phyloP scores from a whole-genome alignment of 1,284 basidiomycete species.

The Pholiota adiposa region DNA sequence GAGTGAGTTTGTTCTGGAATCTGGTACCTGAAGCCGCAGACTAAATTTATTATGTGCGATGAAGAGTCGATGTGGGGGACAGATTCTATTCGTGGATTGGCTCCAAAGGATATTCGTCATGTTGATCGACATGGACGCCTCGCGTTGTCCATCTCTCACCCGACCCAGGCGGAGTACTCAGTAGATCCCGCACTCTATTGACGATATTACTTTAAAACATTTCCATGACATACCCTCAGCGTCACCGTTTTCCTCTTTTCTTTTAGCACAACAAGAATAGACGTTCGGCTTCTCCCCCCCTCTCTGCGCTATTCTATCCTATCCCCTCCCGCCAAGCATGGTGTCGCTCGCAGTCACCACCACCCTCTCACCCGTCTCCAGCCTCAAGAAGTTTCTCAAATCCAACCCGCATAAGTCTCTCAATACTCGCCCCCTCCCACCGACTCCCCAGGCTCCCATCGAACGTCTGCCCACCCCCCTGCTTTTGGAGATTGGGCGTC shows the following conservation, averaged over 20 bases:
- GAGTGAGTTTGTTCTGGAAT: not conserved
- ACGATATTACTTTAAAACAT: not conserved
- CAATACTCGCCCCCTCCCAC: not conserved
- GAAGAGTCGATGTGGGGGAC: not conserved
- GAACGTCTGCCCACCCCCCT: slow-evolving; percentile 48
- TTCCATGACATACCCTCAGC: not conserved
- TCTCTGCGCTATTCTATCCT: not conserved
- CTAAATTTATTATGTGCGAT: not conserved
- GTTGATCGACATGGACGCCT: not conserved
- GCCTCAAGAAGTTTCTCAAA: slow-evolving; percentile 16
- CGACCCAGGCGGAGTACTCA: not conserved
- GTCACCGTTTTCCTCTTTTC: not conserved
- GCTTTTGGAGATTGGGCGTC: slow-evolving; percentile 51
- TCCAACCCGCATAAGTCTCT: not conserved
- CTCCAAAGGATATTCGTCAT: not conserved
- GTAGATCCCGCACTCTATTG: not conserved
- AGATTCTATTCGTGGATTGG: not conserved
- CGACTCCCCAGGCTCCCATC: slow-evolving; percentile 8
- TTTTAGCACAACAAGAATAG: not conserved
- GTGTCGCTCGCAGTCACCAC: slow-evolving; percentile 15
- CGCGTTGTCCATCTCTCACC: not conserved
- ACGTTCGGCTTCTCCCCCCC: not conserved
- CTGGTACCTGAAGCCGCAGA: not conserved
- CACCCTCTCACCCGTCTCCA: slow-evolving; percentile 14
- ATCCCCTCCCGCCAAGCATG: slow-evolving; percentile 6